These are phyloP conservation scores for Wakefieldia striispora DNA, from an alignment of 768 basidiomycete genomes.

Conservation along the genomic window DNA sequence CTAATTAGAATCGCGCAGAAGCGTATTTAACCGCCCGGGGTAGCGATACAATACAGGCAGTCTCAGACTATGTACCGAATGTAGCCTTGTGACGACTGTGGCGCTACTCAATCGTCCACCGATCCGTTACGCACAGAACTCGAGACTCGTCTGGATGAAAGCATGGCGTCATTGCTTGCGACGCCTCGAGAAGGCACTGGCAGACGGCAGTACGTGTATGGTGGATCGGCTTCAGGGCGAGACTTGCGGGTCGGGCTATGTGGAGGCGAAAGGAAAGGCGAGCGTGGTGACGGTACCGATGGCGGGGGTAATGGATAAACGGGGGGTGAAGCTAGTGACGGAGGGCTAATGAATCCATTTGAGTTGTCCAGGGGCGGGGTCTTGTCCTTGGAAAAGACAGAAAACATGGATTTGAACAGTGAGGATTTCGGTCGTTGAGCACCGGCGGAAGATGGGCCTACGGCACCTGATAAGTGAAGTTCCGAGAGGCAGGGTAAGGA, in stretches of 20 bases:
- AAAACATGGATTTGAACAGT: constrained; percentile 65
- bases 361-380: constrained; percentile 45
- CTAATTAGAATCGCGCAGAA: too few relatives aligned
- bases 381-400: constrained; percentile 40
- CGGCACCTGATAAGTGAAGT: constrained; percentile 14
- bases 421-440: constrained; percentile 52
- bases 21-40: too few relatives aligned
- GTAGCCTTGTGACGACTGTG: not conserved
- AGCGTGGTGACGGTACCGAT: constrained; percentile 20
- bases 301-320: constrained; percentile 29
- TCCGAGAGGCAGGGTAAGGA: not conserved
- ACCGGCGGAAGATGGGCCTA: constrained; percentile 26
- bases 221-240: constrained; percentile 34
- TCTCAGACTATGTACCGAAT: not conserved
- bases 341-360: constrained; percentile 73
- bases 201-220: too few relatives aligned
- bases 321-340: constrained; percentile 29
- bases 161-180: constrained; percentile 20
- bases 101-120: constrained; percentile 12
- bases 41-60: not conserved
- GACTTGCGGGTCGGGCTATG: constrained; percentile 13
- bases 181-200: not conserved
- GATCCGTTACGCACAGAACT: constrained; percentile 4
- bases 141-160: constrained; percentile 18
- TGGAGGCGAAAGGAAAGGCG: constrained; percentile 24